phyloP scores from a whole-genome alignment of 805 yeast species.

The Starmerella apis region DNA sequence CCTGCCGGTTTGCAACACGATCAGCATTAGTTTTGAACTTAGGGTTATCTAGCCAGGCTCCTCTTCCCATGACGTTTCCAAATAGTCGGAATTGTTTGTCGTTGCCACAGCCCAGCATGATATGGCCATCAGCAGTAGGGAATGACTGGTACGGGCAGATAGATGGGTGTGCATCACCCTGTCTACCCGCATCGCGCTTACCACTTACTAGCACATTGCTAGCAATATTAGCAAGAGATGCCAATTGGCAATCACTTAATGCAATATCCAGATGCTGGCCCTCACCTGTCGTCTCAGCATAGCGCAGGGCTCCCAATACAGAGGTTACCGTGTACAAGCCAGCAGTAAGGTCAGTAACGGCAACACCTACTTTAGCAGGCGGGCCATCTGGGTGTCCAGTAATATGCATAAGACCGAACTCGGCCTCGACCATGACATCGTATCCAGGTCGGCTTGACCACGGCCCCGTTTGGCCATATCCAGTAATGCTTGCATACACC shows the following conservation, averaged over 20 bases:
- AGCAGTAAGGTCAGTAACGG: slow-evolving; percentile 37
- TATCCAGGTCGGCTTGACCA: slow-evolving; percentile 35
- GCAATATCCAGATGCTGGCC: slow-evolving; percentile 36
- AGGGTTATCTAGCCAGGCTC: slow-evolving; percentile 33
- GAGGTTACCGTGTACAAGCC: slow-evolving; percentile 35
- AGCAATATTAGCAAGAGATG: slow-evolving; percentile 36
- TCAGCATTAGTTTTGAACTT: slow-evolving; percentile 32
- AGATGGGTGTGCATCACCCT: slow-evolving; percentile 37
- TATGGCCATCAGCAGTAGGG: slow-evolving; percentile 32
- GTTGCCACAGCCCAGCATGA: slow-evolving; percentile 38
- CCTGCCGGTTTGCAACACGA: slow-evolving; percentile 32
- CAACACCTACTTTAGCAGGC: slow-evolving; percentile 38
- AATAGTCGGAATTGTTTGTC: slow-evolving; percentile 32
- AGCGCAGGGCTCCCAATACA: slow-evolving; percentile 33
- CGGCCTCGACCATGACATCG: slow-evolving; percentile 40
- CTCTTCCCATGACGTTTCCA: slow-evolving; percentile 30
- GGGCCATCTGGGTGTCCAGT: slow-evolving; percentile 36
- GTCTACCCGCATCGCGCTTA: slow-evolving; percentile 34
- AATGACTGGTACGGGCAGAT: slow-evolving; percentile 37
- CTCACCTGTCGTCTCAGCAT: slow-evolving; percentile 29
- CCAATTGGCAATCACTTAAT: slow-evolving; percentile 35
- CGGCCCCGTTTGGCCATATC: slow-evolving; percentile 38
- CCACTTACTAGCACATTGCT: slow-evolving; percentile 34
- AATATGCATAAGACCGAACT: slow-evolving; percentile 38
- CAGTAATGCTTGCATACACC: slow-evolving; percentile 35